phyloP scores from a whole-genome alignment of 2,329 filamentous ascomycete genomes.

The Penicillium frequentans region DNA sequence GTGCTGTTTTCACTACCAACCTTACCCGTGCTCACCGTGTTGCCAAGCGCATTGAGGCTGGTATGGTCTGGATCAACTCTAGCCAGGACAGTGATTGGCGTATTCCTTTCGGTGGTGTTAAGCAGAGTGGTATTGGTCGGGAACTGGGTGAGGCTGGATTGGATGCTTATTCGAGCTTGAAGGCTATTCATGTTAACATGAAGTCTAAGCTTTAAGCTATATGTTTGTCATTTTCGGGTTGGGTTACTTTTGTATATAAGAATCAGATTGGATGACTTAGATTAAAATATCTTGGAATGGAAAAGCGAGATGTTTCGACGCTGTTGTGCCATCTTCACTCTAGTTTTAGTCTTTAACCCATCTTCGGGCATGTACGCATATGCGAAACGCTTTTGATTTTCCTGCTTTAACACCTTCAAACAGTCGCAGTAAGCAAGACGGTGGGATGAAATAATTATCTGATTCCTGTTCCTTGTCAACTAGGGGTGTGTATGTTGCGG shows the following conservation, averaged over 20 bases:
- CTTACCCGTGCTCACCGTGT: constrained; percentile 40
- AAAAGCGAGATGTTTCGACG: no score
- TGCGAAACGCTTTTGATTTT: no score
- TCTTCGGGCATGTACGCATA: no score
- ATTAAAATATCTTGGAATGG: not conserved
- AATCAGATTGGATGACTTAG: not conserved
- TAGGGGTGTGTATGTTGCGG: no score
- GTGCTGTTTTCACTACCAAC: constrained; percentile 41
- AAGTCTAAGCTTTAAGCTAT: constrained; percentile 25
- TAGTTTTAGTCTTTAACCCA: no score
- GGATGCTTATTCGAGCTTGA: constrained; percentile 46
- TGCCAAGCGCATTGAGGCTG: constrained; percentile 38
- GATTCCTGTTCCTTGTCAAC: no score
- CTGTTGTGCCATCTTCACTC: no score
- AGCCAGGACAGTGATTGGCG: constrained; percentile 38
- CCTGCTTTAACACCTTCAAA: no score
- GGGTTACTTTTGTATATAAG: not conserved
- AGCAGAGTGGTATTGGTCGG: constrained; percentile 56
- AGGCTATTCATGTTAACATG: constrained; percentile 36
- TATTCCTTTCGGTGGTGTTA: constrained; percentile 46
- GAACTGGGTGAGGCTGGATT: constrained; percentile 56
- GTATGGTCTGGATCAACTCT: constrained; percentile 45
- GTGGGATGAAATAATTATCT: no score
- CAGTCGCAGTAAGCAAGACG: no score
- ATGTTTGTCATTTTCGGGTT: not conserved